Evolutionary conservation across 2,329 filamentous ascomycete species (phyloP).

Genomic region (Neoscytalidium dimidiatum): DNA sequence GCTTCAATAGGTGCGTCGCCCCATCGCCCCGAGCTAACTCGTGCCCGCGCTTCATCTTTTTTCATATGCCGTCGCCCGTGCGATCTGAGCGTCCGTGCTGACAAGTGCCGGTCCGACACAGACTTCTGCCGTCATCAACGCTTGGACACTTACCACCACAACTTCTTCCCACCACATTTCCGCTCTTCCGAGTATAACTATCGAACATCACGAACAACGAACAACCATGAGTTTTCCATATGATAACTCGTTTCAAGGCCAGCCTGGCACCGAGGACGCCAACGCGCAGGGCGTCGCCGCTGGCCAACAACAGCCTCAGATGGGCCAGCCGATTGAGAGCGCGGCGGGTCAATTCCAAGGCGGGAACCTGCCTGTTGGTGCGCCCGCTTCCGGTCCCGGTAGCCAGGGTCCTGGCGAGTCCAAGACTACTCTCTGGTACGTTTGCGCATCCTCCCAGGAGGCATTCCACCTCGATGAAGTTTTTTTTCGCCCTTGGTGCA

Average conservation of each 20-base stretch:
- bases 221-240: conserved; percentile 67
- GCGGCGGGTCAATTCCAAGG: conserved; percentile 52
- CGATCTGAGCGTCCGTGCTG: conserved; percentile 20
- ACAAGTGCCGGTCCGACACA: conserved; percentile 14
- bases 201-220: conserved; percentile 3
- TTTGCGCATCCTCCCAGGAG: conserved; percentile 20
- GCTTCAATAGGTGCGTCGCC: conserved; percentile 20
- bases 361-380: conserved; percentile 45
- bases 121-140: conserved; percentile 20
- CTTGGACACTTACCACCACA: conserved; percentile 15
- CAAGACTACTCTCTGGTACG: conserved; percentile 58
- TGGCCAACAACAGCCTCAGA: conserved; percentile 48
- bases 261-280: conserved; percentile 53
- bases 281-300: conserved; percentile 55
- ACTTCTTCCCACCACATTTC: conserved; percentile 17
- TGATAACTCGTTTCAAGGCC: conserved; percentile 65
- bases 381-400: conserved; percentile 40
- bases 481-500: conserved; percentile 5
- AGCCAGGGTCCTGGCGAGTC: conserved; percentile 39
- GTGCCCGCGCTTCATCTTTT: conserved; percentile 1
- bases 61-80: conserved; percentile 7
- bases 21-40: conserved; percentile 23
- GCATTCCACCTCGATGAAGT: neutral
- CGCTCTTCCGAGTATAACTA: conserved; percentile 19
- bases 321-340: conserved; percentile 61